Base-by-base conservation (phyloP, 139 green algal genomes). In the Chlamydomonas sp. region DNA sequence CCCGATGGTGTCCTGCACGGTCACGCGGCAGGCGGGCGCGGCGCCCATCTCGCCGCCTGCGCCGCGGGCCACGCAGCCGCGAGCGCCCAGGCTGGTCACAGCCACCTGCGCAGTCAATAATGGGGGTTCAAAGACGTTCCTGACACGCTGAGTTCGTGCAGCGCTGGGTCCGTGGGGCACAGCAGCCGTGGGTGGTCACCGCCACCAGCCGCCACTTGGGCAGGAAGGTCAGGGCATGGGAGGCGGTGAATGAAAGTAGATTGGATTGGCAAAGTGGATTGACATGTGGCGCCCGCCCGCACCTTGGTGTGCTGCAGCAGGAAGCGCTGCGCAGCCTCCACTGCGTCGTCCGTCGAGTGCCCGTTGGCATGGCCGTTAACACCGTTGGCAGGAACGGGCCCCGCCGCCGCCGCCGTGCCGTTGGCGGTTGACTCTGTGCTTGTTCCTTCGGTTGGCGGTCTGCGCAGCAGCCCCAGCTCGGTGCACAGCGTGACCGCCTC, bases 1-100 rank as follows among this genome's bases (percentile, higher is more conserved):
- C 0, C 96, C 96, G 12, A 97, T 92, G 2, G 96, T 98, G 92
- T 98, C 96, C 14, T 94, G 91, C 3, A 97, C 93, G n/a, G 95
- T 97, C 90, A 88, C 84, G 9, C 84, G 75, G 58, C 74, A 88
- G 3, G 92, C 93, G 7, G 84, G 31, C 15, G 93, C 81, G 7
- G n/a, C 15, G 18, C 87, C 92, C 0, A n/a, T 14, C 18, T 58
- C 63, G 2, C 92, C 94, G 9, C 81, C 84, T 0, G 66, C 16
- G 15, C 10, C 78, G 1, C 88, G 83, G 0, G 90, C 93, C 15
- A 95, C 62, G 83, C 94, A 96, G 61, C 95, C 94, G 59, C 92
- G 91, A 7, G 92, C 62, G 15, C 95, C 95, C 76, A 93, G 86
- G 91, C 94, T 97, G 68, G 96, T 90, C 1, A 97, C 91, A 31